Evolutionary conservation across 805 yeast genomes (phyloP), one percentile per base, ranked within the genome.

Genomic region (Sugiyamaella marilandica): DNA sequence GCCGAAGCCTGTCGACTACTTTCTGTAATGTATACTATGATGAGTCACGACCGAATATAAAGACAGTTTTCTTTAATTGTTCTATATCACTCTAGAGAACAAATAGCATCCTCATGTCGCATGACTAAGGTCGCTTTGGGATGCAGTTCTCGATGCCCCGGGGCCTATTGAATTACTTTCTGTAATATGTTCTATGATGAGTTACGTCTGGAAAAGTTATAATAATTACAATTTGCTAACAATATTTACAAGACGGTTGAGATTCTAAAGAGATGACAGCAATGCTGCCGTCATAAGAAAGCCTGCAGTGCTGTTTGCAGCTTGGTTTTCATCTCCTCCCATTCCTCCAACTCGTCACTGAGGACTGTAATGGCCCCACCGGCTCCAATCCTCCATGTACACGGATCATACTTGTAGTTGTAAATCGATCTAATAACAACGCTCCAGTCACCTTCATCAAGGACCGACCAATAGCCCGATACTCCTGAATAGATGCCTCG

Each of bases 301-400:
- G 86, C 83, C 62, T 83, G 94, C 49, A 89, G 67, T 9, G 92
- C 95, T 65, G 92, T 84, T 36, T 83, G 81, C 32, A 94, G 71
- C 68, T 94, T 94, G 10, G 85, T 71, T 45, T 76, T 67, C 96
- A 94, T 85, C 65, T 94, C 99, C 31, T 88, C 90, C 85, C 94
- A 87, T 67, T 94, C 99, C 2, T 84, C 92, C 21, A 80, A 80
- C n/a, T 75, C 72, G 24, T 87, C 82, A 65, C 97, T 88, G 55
- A 94, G 72, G 2, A 90, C 91, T 0, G 98, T 94, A 44, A 94
- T 83, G 14, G 98, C 99, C 2, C 99, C 99, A 13, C 99, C 99
- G 7, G 99, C 99, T 1, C 99, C 99, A 51, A 92, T 80, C 56
- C 89, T 74, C 95, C 96, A 94, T 5, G 71, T 63, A 26, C 37